Conservation (phyloP, 1,284 basidiomycete genomes). For the Flammula alnicola region DNA sequence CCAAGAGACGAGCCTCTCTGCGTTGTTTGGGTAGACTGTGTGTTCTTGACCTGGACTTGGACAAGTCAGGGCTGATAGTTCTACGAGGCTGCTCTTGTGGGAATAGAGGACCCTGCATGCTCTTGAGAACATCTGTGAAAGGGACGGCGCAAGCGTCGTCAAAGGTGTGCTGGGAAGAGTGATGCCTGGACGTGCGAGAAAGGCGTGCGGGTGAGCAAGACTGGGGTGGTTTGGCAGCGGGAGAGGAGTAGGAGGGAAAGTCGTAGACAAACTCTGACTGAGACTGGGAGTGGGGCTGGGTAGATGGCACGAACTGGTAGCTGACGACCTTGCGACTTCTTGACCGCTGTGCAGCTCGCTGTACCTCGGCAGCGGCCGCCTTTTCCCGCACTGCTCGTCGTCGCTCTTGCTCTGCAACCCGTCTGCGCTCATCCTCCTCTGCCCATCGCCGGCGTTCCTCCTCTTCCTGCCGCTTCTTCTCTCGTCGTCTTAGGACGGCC, state of each 20-base stretch:
- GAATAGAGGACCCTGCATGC: slow-evolving; percentile 67
- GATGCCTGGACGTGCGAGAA: slow-evolving; percentile 20
- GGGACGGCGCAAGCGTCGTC: slow-evolving; percentile 45
- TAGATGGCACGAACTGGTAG: slow-evolving; percentile 24
- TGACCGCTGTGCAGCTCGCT: slow-evolving; percentile 14
- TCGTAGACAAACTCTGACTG: slow-evolving; percentile 38
- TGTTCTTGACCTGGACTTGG: slow-evolving; percentile 25
- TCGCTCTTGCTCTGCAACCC: slow-evolving; percentile 27
- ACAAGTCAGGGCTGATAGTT: slow-evolving; percentile 20
- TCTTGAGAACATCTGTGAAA: slow-evolving; percentile 58
- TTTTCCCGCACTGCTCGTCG: slow-evolving; percentile 21
- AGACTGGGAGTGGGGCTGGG: slow-evolving; percentile 13
- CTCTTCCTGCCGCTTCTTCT: slow-evolving; percentile 39
- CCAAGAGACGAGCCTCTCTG: slow-evolving; percentile 46
- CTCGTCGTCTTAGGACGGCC: slow-evolving; percentile 39
- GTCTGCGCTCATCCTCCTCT: slow-evolving; percentile 36
- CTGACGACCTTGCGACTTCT: slow-evolving; percentile 32
- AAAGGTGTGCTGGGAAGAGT: slow-evolving; percentile 26
- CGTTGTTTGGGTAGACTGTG: slow-evolving; percentile 28
- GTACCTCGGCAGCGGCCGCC: slow-evolving; percentile 15
- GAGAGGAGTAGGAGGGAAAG: slow-evolving; percentile 24
- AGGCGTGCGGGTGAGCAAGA: slow-evolving; percentile 7
- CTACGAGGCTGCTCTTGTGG: slow-evolving; percentile 40
- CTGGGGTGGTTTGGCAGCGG: slow-evolving; percentile 15
- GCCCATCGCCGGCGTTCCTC: slow-evolving; percentile 34